phyloP scores from a whole-genome alignment of 257 asterid species.

The Penstemon eatonii region DNA sequence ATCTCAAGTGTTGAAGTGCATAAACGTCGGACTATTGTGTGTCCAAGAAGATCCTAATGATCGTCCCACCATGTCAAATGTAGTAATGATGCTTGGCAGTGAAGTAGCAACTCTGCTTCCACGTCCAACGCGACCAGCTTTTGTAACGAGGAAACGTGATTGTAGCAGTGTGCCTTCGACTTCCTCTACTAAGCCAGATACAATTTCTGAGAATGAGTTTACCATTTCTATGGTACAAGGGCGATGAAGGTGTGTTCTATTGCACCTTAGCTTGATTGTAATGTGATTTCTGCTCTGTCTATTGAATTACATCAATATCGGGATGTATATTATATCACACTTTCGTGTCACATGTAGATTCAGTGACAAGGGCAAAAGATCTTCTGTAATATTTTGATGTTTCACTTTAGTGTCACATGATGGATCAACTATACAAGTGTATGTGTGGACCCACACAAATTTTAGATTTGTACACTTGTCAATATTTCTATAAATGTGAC shows the following conservation, averaged over 20 bases:
- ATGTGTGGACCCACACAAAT: too few relatives aligned
- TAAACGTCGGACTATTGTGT: slow-evolving; percentile 40
- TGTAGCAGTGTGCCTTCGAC: slow-evolving; percentile 25
- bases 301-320: too few relatives aligned
- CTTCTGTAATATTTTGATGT: too few relatives aligned
- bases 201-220: slow-evolving; percentile 19
- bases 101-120: slow-evolving; percentile 26
- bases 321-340: too few relatives aligned
- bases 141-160: slow-evolving; percentile 32
- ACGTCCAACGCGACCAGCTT: slow-evolving; percentile 33
- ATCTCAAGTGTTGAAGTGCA: slow-evolving; percentile 34
- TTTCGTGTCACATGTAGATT: too few relatives aligned
- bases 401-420: too few relatives aligned
- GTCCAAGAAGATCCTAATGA: slow-evolving; percentile 47
- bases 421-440: too few relatives aligned
- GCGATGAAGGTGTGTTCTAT: slow-evolving; percentile 24
- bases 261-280: too few relatives aligned
- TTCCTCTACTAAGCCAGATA: slow-evolving; percentile 29
- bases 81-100: slow-evolving; percentile 34
- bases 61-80: slow-evolving; percentile 38
- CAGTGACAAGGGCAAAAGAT: too few relatives aligned
- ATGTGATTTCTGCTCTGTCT: too few relatives aligned
- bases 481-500: too few relatives aligned
- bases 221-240: slow-evolving; percentile 32
- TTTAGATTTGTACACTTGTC: too few relatives aligned